phyloP scores from a whole-genome alignment of 805 yeast genomes.

The Suhomyces prunicola region DNA sequence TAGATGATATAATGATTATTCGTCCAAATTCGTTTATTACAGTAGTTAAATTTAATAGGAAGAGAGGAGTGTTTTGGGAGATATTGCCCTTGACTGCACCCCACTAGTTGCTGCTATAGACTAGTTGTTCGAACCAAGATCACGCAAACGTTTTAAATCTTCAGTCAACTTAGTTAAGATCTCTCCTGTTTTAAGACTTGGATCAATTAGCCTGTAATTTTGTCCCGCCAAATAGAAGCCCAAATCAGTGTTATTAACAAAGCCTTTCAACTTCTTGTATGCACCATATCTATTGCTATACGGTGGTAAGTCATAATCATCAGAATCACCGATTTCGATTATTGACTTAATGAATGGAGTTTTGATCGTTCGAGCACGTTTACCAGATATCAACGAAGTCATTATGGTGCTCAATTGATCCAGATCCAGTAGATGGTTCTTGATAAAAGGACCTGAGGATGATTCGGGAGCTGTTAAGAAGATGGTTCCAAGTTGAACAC shows the following conservation, averaged over 20 bases:
- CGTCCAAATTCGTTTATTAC: not conserved
- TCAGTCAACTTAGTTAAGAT: conserved; percentile 24
- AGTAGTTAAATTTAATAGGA: not conserved
- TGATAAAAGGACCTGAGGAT: conserved; percentile 16
- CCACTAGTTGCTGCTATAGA: not conserved
- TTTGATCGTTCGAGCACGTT: conserved; percentile 33
- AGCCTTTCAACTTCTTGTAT: conserved; percentile 21
- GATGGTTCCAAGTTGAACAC: conserved; percentile 55
- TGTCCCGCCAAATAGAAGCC: conserved; percentile 38
- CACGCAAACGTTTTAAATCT: conserved; percentile 4
- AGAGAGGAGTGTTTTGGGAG: not conserved
- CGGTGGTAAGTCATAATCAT: conserved; percentile 23
- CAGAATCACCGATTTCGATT: conserved; percentile 4
- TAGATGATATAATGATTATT: too few species aligned
- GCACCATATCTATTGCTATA: conserved; percentile 35
- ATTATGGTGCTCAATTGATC: conserved; percentile 21
- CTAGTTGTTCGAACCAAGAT: not conserved
- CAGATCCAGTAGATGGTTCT: conserved; percentile 5
- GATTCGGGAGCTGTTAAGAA: conserved; percentile 41
- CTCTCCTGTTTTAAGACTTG: conserved; percentile 16
- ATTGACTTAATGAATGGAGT: conserved; percentile 34
- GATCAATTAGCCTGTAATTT: conserved; percentile 23
- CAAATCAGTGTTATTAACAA: conserved; percentile 11
- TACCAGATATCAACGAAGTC: conserved; percentile 37
- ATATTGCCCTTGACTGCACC: not conserved